phyloP scores from a whole-genome alignment of 352 stramenopile genomes.

The Pythium utonaiense region DNA sequence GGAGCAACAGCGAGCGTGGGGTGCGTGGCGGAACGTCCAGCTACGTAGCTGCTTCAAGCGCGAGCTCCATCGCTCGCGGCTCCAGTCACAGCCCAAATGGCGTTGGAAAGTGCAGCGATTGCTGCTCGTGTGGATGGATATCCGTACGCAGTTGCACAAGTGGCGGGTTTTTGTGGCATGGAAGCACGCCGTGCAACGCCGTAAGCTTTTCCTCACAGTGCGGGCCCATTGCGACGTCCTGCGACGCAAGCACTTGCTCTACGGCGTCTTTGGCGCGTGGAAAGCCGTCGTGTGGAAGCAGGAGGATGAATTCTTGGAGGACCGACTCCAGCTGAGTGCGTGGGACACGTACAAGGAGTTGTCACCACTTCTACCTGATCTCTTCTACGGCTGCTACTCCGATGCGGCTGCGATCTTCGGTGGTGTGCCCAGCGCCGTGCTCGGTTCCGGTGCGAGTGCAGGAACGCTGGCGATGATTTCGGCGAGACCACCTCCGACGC shows the following conservation, averaged over 20 bases:
- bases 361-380: constrained; percentile 46
- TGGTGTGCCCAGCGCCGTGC: constrained; percentile 28
- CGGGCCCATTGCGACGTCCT: constrained; percentile 37
- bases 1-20: constrained; percentile 29
- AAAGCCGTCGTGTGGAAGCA: constrained; percentile 65
- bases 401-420: constrained; percentile 56
- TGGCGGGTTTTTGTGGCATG: constrained; percentile 49
- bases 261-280: constrained; percentile 51
- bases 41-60: constrained; percentile 55
- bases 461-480: not conserved
- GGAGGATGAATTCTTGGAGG: constrained; percentile 52
- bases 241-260: constrained; percentile 38
- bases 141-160: constrained; percentile 22
- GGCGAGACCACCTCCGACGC: not conserved
- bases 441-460: constrained; percentile 7
- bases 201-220: constrained; percentile 47
- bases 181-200: constrained; percentile 39
- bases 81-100: constrained; percentile 44
- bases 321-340: constrained; percentile 45
- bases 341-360: constrained; percentile 60
- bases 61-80: constrained; percentile 43
- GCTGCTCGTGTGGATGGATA: constrained; percentile 47
- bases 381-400: constrained; percentile 61
- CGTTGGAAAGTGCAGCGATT: constrained; percentile 43
- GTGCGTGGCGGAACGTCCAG: constrained; percentile 49